Base-by-base conservation (phyloP, 768 basidiomycete genomes). In the Cystobasidium tubakii region DNA sequence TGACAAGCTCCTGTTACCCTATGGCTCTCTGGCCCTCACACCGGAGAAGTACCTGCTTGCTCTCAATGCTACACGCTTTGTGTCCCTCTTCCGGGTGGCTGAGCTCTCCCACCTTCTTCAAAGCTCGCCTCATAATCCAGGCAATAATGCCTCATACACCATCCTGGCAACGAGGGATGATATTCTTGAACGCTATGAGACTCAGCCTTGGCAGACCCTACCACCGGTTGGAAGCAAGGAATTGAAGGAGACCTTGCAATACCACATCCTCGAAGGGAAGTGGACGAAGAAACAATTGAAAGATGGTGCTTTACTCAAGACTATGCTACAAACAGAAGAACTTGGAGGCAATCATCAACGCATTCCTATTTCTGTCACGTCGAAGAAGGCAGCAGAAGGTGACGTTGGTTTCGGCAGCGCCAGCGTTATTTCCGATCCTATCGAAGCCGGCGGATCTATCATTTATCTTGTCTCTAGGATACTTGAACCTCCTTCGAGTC, bases 31-130 rank as follows among this genome's bases (percentile, higher is more conserved):
- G 27, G 84, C 87, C 74, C 82, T 93, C 54, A 98, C 94, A 2
- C 90, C 94, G 21, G 96, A 98, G 83, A 98, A 98, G 81, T 92
- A 89, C 76, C 88, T 99, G 21, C 86, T 98, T 12, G 88, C 91
- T 1, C 85, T 97, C 74, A 91, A 96, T 79, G 96, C 94, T 82
- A 90, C 90, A 1, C 85, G 86, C 34, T 98, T 98, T 80, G 90
- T 98, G 66, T 88, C 89, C 6, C 84, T 97, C 27, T 83, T 99
- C 31, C 92, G 90, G 76, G 89, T 90, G 1, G 90, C 90, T 34
- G 84, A 90, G 75, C 86, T 99, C 0, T 82, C 83, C 12, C 73
- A 79, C 19, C 84, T 83, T 72, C 80, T 82, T 46, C 79, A 81
- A 33, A 74, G 80, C 79, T 87, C 87, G 12, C 84, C 87, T 57